Base-by-base conservation (phyloP, 2,329 filamentous ascomycete species). In the Cercospora beticola region DNA sequence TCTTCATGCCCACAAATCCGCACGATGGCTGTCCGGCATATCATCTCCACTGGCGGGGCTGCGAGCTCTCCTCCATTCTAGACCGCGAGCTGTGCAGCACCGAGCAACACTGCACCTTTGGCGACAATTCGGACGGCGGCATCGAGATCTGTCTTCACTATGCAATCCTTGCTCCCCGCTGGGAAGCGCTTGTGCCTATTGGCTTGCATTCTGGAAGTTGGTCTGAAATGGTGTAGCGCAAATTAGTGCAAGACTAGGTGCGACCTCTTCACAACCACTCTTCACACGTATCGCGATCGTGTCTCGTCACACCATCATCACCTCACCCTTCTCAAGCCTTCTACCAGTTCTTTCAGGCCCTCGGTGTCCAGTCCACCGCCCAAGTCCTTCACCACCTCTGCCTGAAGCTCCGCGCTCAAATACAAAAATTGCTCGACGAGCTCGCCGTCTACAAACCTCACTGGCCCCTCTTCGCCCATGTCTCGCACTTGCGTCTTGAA, bases 391-490 rank as follows among this genome's bases (percentile, higher is more conserved):
- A 86, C 81, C 66, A 88, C 84, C 73, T 83, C 82, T 69, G 82
- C 81, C 76, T 90, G 87, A 68, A 85, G 74, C 5, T 83, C 82
- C 65, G 90, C 88, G 57, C 86, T 84, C 71, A 92, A 82, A 71
- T 93, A 89, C 72, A 98, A 79, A 77, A 97, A 97, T 62, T 88
- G 81, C 81, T 98, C 94, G 12, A 99, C 85, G 75, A 98, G 83
- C 78, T 97, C 94, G 0, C 94, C 95, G 76, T 99, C 95, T 12
- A 99, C 87, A 75, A 98, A 98, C 1, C 94, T 86, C 76, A 88
- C 92, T 0, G 95, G 94, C 46, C 90, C 92, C 0, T 91, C 89
- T 0, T 88, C 87, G 8, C 75, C 71, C 71, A 74, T 72, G 68
- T 91, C 87, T 18, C 89, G 83, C 28, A 90, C 89, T 26, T 88